phyloP scores from a whole-genome alignment of 768 basidiomycete genomes.

The Hortiboletus campestris region DNA sequence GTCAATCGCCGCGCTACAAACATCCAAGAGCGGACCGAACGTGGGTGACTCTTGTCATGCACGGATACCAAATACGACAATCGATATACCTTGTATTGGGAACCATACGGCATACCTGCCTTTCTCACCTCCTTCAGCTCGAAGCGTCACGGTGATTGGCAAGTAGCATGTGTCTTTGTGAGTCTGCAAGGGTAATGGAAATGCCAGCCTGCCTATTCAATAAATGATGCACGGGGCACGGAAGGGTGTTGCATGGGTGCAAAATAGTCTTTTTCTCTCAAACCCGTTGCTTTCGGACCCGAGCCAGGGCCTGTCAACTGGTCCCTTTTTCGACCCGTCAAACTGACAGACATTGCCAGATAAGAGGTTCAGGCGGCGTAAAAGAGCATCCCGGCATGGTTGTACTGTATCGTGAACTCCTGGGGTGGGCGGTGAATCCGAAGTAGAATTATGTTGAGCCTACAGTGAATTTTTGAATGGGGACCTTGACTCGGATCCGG shows the following conservation, averaged over 20 bases:
- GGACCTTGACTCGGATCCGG: neutral
- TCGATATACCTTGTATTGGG: conserved; percentile 27
- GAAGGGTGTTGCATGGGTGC: neutral
- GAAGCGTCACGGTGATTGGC: conserved; percentile 1
- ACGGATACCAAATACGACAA: conserved; percentile 18
- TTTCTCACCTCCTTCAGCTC: conserved; percentile 12
- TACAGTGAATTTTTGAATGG: conserved; percentile 2
- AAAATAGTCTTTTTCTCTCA: conserved; percentile 1
- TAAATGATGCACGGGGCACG: conserved; percentile 1
- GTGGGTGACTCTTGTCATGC: conserved; percentile 17
- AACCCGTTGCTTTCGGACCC: conserved; percentile 7
- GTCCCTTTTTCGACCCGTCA: conserved; percentile 15
- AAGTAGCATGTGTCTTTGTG: neutral
- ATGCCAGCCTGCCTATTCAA: neutral
- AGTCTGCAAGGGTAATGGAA: neutral
- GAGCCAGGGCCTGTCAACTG: conserved; percentile 3
- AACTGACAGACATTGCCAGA: conserved; percentile 2
- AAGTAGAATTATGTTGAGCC: neutral
- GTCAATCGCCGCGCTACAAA: conserved; percentile 8
- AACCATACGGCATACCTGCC: conserved; percentile 19
- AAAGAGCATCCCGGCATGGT: conserved; percentile 21
- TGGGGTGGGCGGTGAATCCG: neutral
- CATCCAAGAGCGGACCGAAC: conserved; percentile 9
- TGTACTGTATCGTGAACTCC: conserved; percentile 17
- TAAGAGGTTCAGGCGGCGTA: conserved; percentile 7